These are phyloP conservation scores for Ustulina deusta DNA, from an alignment of 2,329 filamentous ascomycete species.

Conservation along the genomic window DNA sequence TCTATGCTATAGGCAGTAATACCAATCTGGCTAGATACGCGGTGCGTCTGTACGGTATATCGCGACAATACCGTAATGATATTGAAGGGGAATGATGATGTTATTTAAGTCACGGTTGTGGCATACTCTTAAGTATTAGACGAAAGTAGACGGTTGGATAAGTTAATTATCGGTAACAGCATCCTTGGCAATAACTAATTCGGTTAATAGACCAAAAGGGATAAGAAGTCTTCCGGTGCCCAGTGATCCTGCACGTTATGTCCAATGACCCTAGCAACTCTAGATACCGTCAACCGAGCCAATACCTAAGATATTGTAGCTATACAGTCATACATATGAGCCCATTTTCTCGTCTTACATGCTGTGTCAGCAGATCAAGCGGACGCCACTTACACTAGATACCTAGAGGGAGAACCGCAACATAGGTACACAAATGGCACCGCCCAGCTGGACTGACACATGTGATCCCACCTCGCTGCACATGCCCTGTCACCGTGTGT, in stretches of 20 bases:
- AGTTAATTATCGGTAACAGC: too few species aligned
- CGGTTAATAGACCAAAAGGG: neutral
- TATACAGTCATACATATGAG: neutral
- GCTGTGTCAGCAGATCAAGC: neutral
- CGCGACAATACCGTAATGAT: too few species aligned
- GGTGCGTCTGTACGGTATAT: too few species aligned
- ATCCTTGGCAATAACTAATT: neutral
- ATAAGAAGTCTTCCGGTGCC: neutral
- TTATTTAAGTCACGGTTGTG: too few species aligned
- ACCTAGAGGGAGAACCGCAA: conserved; percentile 28
- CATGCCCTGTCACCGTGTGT: conserved; percentile 29
- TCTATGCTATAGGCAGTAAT: too few species aligned
- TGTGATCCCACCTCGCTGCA: conserved; percentile 34
- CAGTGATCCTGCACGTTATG: neutral
- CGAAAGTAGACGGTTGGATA: too few species aligned
- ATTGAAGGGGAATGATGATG: too few species aligned
- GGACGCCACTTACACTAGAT: neutral
- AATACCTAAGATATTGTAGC: neutral
- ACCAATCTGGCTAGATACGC: too few species aligned
- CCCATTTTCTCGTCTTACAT: conserved; percentile 14
- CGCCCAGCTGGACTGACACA: conserved; percentile 24
- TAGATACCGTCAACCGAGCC: neutral
- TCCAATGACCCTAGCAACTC: neutral
- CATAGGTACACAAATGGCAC: conserved; percentile 21
- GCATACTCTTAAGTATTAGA: too few species aligned